Base-by-base conservation (phyloP, 805 yeast species). In the Metschnikowia reukaufii region DNA sequence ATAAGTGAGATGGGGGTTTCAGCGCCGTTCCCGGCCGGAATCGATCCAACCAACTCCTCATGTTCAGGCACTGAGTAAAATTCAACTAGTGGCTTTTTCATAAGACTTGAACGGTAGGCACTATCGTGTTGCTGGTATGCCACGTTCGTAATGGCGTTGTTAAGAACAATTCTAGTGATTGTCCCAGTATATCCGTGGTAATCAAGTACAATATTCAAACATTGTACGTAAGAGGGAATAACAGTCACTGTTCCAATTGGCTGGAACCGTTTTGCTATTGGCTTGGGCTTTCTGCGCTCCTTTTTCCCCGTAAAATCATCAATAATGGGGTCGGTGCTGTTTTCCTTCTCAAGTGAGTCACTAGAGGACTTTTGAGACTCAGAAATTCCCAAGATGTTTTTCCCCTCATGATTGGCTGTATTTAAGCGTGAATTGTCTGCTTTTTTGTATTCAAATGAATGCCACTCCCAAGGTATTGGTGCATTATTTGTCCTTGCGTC, bases 121-220 rank as follows among this genome's bases (percentile, higher is more conserved):
- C 42, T 37, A 16, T 51, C 49, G 30, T 55, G 59, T 6, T 38
- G 34, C 20, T 30, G 37, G 20, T 19, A 33, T 3, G 56, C 54
- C 10, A 48, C 35, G 27, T 55, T 55, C 18, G 57, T 49, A 32
- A 55, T 47, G 16, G 50, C 25, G 16, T 53, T 42, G 27, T 55
- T 54, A 27, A 55, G 39, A 12, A 52, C 29, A 4, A 51, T 37
- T 9, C 36, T 27, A 17, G 33, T 39, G 32, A 58, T 54, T 6
- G 30, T 36, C 2, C 64, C 64, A 18, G 57, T 49, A 39, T 54
- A 56, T 1, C 59, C 59, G 30, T 52, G 50, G 42, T 61, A 60
- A 42, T 59, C 56, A 15, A 60, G 52, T 16, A 51, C 56, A 12
- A 61, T 51, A 15, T 50, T 49, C 19, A 60, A 47, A 34, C 65